Evolutionary conservation across 129 eudicot species (phyloP).

Genomic region (Flaveria sonorensis): DNA sequence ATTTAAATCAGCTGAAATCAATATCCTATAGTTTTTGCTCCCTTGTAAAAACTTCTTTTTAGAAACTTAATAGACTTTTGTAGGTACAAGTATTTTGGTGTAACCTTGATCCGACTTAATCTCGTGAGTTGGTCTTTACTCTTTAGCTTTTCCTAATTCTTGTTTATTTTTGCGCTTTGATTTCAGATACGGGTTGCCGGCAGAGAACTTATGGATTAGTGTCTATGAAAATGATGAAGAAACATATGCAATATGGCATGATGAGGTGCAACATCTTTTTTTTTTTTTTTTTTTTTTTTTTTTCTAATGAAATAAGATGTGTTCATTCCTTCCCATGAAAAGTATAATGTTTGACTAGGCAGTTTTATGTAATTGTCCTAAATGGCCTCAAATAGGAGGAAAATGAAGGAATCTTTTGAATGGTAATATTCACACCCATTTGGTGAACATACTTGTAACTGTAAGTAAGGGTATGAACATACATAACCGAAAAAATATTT

Average conservation of each 20-base stretch:
- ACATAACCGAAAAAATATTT: background rate
- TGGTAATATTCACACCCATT: background rate
- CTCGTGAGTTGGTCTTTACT: background rate
- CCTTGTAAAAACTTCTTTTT: too few species aligned
- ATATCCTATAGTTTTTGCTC: too few species aligned
- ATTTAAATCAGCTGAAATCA: background rate
- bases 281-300: background rate
- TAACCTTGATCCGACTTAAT: background rate
- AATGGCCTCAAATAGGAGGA: background rate
- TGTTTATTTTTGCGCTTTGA: conserved; percentile 25
- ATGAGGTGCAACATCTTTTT: conserved; percentile 50
- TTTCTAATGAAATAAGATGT: background rate
- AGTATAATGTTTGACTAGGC: background rate
- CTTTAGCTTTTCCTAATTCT: background rate
- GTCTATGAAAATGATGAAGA: conserved; percentile 92
- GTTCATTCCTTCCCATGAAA: background rate
- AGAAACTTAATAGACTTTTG: background rate
- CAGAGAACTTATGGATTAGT: conserved; percentile 86
- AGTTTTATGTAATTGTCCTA: background rate
- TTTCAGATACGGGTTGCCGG: conserved; percentile 70
- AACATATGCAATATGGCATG: conserved; percentile 86
- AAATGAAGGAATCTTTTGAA: background rate
- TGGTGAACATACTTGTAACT: background rate
- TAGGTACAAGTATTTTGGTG: background rate
- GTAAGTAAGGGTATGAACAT: background rate